phyloP scores from a whole-genome alignment of 768 basidiomycete species.

The Phaeolepiota aurea region DNA sequence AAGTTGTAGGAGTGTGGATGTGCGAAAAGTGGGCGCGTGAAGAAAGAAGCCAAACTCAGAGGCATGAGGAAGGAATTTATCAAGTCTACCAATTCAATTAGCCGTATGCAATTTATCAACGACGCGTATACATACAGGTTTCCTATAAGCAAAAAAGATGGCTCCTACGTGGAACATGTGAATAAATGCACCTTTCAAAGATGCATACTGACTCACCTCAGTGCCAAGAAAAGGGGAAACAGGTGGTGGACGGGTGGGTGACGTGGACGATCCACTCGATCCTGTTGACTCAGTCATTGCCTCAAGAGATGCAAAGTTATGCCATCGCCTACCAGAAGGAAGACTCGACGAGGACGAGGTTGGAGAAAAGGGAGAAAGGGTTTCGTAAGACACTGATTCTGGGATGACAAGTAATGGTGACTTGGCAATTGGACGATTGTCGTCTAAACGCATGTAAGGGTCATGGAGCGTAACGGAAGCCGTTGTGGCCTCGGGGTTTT shows the following conservation, averaged over 20 bases:
- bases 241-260: constrained; percentile 25
- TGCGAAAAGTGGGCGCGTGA: constrained; percentile 35
- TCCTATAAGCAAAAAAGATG: constrained; percentile 25
- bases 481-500: constrained; percentile 38
- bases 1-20: constrained; percentile 36
- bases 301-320: constrained; percentile 25
- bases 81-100: constrained; percentile 32
- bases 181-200: constrained; percentile 3
- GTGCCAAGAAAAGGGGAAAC: constrained; percentile 27
- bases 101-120: not conserved
- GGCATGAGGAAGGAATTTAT: constrained; percentile 50
- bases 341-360: constrained; percentile 36
- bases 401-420: constrained; percentile 24
- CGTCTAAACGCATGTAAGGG: constrained; percentile 33
- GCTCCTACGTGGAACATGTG: constrained; percentile 23
- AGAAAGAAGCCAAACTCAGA: constrained; percentile 64
- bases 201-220: constrained; percentile 22
- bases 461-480: constrained; percentile 43
- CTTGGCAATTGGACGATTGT: constrained; percentile 21
- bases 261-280: constrained; percentile 32
- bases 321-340: constrained; percentile 34
- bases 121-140: constrained; percentile 31
- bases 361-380: constrained; percentile 35
- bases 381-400: constrained; percentile 18
- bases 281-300: constrained; percentile 33